These are phyloP conservation scores for Yarrowia keelungensis DNA, from an alignment of 805 yeast genomes.

Conservation along the genomic window DNA sequence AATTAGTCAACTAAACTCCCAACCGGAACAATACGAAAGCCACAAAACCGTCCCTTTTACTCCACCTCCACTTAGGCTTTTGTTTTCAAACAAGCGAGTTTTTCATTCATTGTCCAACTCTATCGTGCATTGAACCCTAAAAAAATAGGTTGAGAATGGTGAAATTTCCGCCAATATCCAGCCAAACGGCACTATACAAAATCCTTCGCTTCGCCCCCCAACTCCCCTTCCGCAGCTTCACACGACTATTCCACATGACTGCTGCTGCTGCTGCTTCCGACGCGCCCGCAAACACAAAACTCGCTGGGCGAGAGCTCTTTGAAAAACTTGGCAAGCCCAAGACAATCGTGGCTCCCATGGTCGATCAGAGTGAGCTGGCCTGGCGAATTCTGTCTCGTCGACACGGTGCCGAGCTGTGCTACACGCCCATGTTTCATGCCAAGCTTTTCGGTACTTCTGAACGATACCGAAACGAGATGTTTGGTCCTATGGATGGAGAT, in stretches of 20 bases:
- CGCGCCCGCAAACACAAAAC: slow-evolving; percentile 43
- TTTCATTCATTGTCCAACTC: slow-evolving; percentile 1
- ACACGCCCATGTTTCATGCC: slow-evolving; percentile 98
- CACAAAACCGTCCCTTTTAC: no score
- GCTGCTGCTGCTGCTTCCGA: slow-evolving; percentile 14
- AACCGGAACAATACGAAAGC: no score
- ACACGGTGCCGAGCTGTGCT: slow-evolving; percentile 92
- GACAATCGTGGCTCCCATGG: slow-evolving; percentile 97
- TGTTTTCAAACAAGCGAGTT: no score
- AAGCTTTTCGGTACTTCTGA: slow-evolving; percentile 83
- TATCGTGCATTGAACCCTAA: slow-evolving; percentile 17
- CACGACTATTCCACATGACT: slow-evolving; percentile 29
- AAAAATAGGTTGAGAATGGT: slow-evolving; percentile 16
- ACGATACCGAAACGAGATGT: slow-evolving; percentile 77
- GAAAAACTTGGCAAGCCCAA: slow-evolving; percentile 74
- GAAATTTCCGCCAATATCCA: slow-evolving; percentile 17
- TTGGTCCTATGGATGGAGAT: slow-evolving; percentile 74
- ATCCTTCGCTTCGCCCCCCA: slow-evolving; percentile 11
- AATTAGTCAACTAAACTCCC: no score
- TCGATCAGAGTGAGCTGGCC: slow-evolving; percentile 93
- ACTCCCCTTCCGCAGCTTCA: slow-evolving; percentile 27
- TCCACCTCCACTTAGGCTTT: no score
- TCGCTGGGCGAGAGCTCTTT: slow-evolving; percentile 71
- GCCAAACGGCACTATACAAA: slow-evolving; percentile 32
- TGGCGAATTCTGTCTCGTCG: slow-evolving; percentile 88